These are phyloP conservation scores for Daldinia sp. DNA, from an alignment of 2,329 filamentous ascomycete genomes.

Conservation along the genomic window DNA sequence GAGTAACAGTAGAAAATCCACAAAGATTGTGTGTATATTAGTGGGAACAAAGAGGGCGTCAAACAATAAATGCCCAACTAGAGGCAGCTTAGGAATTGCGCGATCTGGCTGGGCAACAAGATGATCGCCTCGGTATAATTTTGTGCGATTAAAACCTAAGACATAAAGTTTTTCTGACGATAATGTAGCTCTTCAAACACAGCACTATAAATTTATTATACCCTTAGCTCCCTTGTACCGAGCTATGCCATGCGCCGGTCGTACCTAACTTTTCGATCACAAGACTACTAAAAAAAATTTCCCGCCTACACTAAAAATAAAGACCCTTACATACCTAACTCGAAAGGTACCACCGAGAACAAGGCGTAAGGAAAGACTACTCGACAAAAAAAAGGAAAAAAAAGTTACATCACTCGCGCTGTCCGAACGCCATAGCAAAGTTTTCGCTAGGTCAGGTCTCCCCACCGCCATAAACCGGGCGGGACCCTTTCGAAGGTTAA, in stretches of 20 bases:
- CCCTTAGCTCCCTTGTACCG: too few species aligned
- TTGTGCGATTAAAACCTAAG: slow-evolving; percentile 13
- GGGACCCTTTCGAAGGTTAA: slow-evolving; percentile 12
- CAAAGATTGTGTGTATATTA: background rate
- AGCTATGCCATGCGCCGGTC: background rate
- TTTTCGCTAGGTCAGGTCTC: slow-evolving; percentile 11
- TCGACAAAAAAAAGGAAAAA: background rate
- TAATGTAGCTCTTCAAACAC: background rate
- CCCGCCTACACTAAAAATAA: background rate
- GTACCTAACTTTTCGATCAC: slow-evolving; percentile 1
- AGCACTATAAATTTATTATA: background rate
- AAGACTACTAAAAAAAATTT: background rate
- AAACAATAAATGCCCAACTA: slow-evolving; percentile 16
- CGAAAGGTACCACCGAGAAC: background rate
- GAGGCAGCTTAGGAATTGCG: slow-evolving; percentile 21
- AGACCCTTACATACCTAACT: background rate
- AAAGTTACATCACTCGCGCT: slow-evolving; percentile 29
- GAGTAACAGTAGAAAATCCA: too few species aligned
- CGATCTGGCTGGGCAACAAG: slow-evolving; percentile 12
- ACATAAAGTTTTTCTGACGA: background rate
- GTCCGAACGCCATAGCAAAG: slow-evolving; percentile 8
- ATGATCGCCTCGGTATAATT: background rate
- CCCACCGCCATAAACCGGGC: slow-evolving; percentile 11
- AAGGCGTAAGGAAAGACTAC: too few species aligned
- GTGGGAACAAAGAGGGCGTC: slow-evolving; percentile 3